Conservation (phyloP, 345 rosid genomes). For the Citrus inodora region DNA sequence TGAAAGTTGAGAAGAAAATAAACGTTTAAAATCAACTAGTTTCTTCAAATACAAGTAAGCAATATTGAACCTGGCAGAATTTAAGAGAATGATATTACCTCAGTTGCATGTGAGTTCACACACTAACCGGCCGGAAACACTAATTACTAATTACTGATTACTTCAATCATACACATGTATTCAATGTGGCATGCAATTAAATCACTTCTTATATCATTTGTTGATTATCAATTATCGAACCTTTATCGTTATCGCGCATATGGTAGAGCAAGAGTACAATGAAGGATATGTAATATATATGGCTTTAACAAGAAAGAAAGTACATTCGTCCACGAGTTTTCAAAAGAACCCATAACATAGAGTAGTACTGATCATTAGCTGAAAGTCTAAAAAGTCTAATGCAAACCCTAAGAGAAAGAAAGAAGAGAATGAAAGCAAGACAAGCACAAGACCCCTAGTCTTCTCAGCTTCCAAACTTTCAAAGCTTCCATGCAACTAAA, state of each 20-base stretch:
- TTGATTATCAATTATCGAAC: not conserved
- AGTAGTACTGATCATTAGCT: not conserved
- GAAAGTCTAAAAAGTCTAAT: not conserved
- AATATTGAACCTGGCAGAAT: conserved; percentile 13
- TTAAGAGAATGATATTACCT: conserved; percentile 19
- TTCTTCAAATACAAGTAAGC: conserved; percentile 17
- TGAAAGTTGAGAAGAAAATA: not conserved
- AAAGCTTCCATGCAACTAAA: conserved; percentile 8
- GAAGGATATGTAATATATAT: conserved; percentile 6
- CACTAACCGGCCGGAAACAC: not conserved
- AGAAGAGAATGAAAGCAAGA: not conserved
- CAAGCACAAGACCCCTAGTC: not conserved
- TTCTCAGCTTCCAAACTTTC: conserved; percentile 3
- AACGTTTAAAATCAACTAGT: not conserved
- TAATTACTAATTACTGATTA: not conserved
- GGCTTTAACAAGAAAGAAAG: not conserved
- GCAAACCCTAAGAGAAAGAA: conserved; percentile 13
- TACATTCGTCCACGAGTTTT: conserved; percentile 9
- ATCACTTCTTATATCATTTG: not conserved
- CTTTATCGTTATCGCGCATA: not conserved
- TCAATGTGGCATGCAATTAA: conserved; percentile 8
- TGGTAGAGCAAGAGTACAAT: not conserved
- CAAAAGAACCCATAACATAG: not conserved
- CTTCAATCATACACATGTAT: not conserved
- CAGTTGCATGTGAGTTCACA: not conserved